Evolutionary conservation across 306 rosid genomes (phyloP), one percentile per base, ranked within the genome.

Genomic region (Leucaena leucocephala): DNA sequence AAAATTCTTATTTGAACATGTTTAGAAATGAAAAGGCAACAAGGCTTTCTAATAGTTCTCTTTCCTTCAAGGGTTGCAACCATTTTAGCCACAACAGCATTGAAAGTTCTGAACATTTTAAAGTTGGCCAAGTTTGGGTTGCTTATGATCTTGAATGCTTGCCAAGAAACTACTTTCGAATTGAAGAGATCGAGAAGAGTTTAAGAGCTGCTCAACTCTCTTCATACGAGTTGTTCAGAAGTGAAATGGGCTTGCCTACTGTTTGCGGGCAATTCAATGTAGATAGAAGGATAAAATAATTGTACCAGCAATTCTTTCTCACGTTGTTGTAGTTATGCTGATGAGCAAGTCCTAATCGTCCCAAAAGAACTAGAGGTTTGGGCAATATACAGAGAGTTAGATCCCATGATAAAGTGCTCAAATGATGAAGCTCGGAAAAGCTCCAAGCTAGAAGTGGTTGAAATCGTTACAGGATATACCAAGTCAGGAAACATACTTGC

Each of bases 111-210:
- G 27, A 71, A 34, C 15, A 15, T 16, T 48, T 71, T 15, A 3
- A 48, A 13, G 75, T 71, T 46, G 75, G 61, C 43, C 75, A 71
- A 33, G 75, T 71, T 34, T 48, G 75, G 62, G 75, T 45, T 34
- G 44, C 75, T 48, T 27, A 71, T 71, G 75, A 71, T 71, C 44
- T 34, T 71, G 61, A 71, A 49, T 27, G 39, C 33, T 27, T 48
- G 62, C 62, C 44, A 8, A 71, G 75, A 16, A 71, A n/a, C 33
- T 71, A 71, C 16, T 65, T 65, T 16, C 45, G 43, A 16, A 71
- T 71, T 71, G 7, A 71, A 19, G 7, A 49, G 27, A 49, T 71
- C 36, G 75, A 71, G 27, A 27, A 71, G 3, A 48, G 35, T 50
- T 48, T 34, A 48, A 48, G 44, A 71, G 62, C 44, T 46, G 44